phyloP scores from a whole-genome alignment of 2,329 filamentous ascomycete genomes.

The Diplocarpon mali region DNA sequence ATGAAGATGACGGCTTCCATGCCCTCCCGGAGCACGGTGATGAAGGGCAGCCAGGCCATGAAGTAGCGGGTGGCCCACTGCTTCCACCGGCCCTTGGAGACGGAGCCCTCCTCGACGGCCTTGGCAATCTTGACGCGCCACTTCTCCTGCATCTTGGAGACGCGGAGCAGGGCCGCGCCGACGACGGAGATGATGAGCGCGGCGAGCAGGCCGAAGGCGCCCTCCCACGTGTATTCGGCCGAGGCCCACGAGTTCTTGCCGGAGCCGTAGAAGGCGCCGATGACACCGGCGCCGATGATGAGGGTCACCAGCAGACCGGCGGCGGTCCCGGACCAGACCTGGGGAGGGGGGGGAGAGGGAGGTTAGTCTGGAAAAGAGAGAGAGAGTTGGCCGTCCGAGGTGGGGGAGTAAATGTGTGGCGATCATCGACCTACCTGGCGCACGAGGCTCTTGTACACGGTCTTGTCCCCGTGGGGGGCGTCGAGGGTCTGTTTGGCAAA shows the following conservation, averaged over 20 bases:
- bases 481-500: constrained; percentile 74
- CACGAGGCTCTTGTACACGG: constrained; percentile 55
- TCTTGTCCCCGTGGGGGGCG: constrained; percentile 48
- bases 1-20: constrained; percentile 81
- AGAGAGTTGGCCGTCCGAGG: too few relatives aligned
- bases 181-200: constrained; percentile 72
- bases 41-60: constrained; percentile 78
- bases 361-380: too few relatives aligned
- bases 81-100: background rate
- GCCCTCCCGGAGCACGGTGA: constrained; percentile 79
- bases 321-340: constrained; percentile 48
- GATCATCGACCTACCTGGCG: constrained; percentile 38
- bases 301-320: constrained; percentile 44
- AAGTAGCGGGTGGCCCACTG: constrained; percentile 50
- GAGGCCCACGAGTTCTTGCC: constrained; percentile 55
- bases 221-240: constrained; percentile 72
- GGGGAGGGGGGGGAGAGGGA: too few relatives aligned
- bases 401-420: too few relatives aligned
- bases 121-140: constrained; percentile 75
- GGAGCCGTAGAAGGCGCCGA: constrained; percentile 55
- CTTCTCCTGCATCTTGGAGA: constrained; percentile 76
- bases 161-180: constrained; percentile 67
- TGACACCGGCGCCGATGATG: constrained; percentile 47
- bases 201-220: constrained; percentile 64
- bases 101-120: constrained; percentile 46